Base-by-base conservation (phyloP, 441 rosid genomes). In the Melastoma candidum region DNA sequence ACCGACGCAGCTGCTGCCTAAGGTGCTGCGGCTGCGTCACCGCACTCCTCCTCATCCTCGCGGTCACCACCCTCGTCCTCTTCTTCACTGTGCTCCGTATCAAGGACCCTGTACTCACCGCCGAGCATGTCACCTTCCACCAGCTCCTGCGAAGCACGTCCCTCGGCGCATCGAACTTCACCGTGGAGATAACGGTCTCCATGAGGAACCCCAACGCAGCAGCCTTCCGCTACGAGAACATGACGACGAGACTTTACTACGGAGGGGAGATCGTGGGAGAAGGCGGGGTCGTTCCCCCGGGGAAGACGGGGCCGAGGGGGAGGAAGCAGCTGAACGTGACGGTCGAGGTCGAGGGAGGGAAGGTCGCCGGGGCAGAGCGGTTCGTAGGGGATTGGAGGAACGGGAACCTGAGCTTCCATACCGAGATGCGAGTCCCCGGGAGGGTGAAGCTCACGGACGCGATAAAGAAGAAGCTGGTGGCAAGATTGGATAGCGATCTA, bases 201-300 rank as follows among this genome's bases (percentile, higher is more conserved):
- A 49, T 82, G 27, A 75, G 68, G 54, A 82, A 82, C 39, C 88
- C 81, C 14, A 79, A 82, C 12, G 53, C 24, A 13, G 81, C 65
- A 8, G 46, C 78, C 7, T 75, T 75, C 68, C 75, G 65, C 44
- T 71, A 67, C 59, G 9, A 46, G 11, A 67, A 66, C 44, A 43
- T 72, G 12, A 63, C 61, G 26, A 63, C 77, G 3, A 44, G 25
- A 3, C 7, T 79, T 43, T 55, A 49, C 62, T 68, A 70, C 5
- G 54, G 58, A 2, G 80, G 68, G 2, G 3, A 0, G 29, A 22
- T 57, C 49, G 73, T 79, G 1, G 88, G 85, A 0, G 71, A 73
- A 41, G 79, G 68, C 1, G 3, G 2, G 46, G 22, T 17, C 22
- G 59, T 61, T 25, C 71, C 73, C 3, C 46, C 70, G 2, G 81